Percentiles rank a stretch among this genome's conserved stretches.
These are phyloP conservation scores for Limnanthes douglasii DNA, from an alignment of 345 rosid genomes.

Conservation along the genomic window DNA sequence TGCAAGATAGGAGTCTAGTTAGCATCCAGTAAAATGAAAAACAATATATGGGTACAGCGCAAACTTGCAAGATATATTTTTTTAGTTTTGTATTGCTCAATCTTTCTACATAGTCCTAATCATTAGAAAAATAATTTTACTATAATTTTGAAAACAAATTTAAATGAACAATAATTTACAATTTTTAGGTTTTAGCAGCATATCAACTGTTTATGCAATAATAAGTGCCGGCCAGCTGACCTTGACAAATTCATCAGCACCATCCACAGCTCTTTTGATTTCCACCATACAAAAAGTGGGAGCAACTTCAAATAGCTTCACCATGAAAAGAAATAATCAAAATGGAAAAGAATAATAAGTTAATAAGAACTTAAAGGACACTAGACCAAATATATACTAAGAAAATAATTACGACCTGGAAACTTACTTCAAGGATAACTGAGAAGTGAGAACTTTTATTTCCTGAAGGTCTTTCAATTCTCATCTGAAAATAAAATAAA, in stretches of 20 bases:
- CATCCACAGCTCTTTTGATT: constrained; percentile 50
- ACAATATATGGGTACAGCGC: too few relatives aligned
- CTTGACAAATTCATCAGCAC: constrained; percentile 54
- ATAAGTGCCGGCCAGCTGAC: constrained; percentile 23
- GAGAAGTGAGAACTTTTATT: constrained; percentile 57
- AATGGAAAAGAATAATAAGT: background rate
- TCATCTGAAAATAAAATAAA: constrained; percentile 38
- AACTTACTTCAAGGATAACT: constrained; percentile 72
- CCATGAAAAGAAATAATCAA: background rate
- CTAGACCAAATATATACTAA: background rate
- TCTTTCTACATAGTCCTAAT: too few relatives aligned
- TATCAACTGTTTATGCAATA: background rate
- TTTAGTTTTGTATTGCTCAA: too few relatives aligned
- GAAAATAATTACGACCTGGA: too few relatives aligned
- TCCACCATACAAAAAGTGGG: constrained; percentile 83
- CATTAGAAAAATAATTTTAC: too few relatives aligned
- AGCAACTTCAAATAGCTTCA: constrained; percentile 84
- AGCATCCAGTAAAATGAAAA: too few relatives aligned
- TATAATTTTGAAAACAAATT: too few relatives aligned
- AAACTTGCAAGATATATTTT: too few relatives aligned
- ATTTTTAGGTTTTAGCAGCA: too few relatives aligned
- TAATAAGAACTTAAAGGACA: constrained; percentile 1
- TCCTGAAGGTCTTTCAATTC: constrained; percentile 84
- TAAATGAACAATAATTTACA: too few relatives aligned
- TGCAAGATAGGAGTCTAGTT: too few relatives aligned